phyloP scores from a whole-genome alignment of 495 filamentous ascomycete species.

The Staphylotrichum longicolle region DNA sequence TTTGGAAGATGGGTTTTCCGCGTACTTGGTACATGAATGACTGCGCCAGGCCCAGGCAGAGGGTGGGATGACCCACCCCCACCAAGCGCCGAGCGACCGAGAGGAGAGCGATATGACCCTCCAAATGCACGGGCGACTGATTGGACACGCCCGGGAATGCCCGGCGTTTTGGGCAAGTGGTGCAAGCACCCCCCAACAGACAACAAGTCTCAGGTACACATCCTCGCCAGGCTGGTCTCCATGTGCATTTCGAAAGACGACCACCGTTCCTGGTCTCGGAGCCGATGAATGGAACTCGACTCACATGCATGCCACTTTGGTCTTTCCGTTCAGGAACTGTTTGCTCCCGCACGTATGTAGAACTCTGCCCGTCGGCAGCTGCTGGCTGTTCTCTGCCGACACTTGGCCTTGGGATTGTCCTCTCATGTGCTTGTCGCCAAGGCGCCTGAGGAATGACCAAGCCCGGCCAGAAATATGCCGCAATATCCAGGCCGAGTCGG shows the following conservation, averaged over 20 bases:
- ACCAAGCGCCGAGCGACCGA: slow-evolving; percentile 20
- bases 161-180: slow-evolving; percentile 9
- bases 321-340: too few relatives aligned
- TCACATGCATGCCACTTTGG: too few relatives aligned
- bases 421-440: slow-evolving; percentile 21
- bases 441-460: slow-evolving; percentile 29
- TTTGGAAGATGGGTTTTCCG: neutral
- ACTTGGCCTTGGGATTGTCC: neutral
- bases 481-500: slow-evolving; percentile 28
- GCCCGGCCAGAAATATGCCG: slow-evolving; percentile 23
- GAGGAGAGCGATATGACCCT: slow-evolving; percentile 4
- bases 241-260: too few relatives aligned
- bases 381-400: neutral
- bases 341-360: too few relatives aligned
- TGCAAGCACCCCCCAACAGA: neutral
- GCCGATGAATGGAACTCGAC: too few relatives aligned
- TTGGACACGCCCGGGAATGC: neutral
- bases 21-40: neutral
- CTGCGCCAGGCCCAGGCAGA: neutral
- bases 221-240: too few relatives aligned
- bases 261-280: too few relatives aligned
- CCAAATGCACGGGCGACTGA: neutral
- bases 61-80: slow-evolving; percentile 15
- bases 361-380: neutral
- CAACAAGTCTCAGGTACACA: neutral